These are phyloP conservation scores for Diaporthe humulicola DNA, from an alignment of 2,329 filamentous ascomycete species.

Conservation along the genomic window DNA sequence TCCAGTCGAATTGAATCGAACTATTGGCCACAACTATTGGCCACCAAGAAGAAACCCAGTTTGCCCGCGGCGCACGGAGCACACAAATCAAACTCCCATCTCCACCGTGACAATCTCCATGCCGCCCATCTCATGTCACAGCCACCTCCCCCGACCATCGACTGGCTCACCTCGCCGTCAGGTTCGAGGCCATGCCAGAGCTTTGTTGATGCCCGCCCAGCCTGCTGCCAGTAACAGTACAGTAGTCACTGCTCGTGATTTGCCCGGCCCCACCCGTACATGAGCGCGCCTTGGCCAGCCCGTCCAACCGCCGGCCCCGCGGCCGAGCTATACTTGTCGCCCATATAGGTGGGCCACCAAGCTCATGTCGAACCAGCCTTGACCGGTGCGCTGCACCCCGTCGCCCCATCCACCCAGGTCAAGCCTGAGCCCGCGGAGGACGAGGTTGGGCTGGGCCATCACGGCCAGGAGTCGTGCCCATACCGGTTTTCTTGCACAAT, in stretches of 20 bases:
- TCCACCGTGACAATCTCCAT: constrained; percentile 7
- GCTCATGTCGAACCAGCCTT: constrained; percentile 17
- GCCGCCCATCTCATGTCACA: constrained; percentile 19
- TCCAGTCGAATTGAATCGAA: background rate
- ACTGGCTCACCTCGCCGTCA: constrained; percentile 9
- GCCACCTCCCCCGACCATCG: constrained; percentile 22
- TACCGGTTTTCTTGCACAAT: constrained; percentile 14
- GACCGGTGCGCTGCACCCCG: constrained; percentile 6
- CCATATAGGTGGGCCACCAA: constrained; percentile 27
- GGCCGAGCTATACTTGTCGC: constrained; percentile 25
- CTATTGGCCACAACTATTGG: constrained; percentile 1
- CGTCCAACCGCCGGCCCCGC: constrained; percentile 30
- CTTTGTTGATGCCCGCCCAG: constrained; percentile 13
- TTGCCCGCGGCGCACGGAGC: constrained; percentile 4
- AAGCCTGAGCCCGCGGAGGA: background rate
- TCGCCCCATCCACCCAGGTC: background rate
- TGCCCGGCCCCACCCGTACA: constrained; percentile 15
- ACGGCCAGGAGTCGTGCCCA: constrained; percentile 10
- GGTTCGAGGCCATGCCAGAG: constrained; percentile 18
- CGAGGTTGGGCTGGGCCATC: background rate
- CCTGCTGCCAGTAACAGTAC: background rate
- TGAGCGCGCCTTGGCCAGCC: constrained; percentile 25
- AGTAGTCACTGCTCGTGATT: constrained; percentile 2
- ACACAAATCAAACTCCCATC: constrained; percentile 14
- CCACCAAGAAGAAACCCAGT: background rate